A percentile compares a stretch with the other conserved stretches of the same genome.
Conservation (phyloP, 805 yeast species). For the Kluyveromyces starmeri region DNA sequence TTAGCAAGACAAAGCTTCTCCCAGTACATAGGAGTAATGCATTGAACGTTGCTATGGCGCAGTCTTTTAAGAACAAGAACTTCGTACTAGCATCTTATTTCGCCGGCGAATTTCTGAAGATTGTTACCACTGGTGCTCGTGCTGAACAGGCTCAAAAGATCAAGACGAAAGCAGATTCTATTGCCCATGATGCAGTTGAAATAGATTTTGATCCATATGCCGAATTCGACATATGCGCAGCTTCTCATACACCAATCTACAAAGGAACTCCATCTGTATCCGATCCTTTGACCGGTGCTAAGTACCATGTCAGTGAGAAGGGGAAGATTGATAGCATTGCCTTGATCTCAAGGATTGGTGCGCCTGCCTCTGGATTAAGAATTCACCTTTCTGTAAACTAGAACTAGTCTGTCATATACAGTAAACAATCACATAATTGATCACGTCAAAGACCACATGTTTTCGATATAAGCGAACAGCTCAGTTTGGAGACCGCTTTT, state of each 20-base stretch:
- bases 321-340: conserved; percentile 77
- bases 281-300: conserved; percentile 87
- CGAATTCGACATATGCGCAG: conserved; percentile 82
- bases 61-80: conserved; percentile 81
- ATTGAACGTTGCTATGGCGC: conserved; percentile 90
- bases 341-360: conserved; percentile 70
- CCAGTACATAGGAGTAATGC: conserved; percentile 82
- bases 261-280: conserved; percentile 54
- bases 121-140: conserved; percentile 64
- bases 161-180: conserved; percentile 67
- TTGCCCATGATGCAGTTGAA: conserved; percentile 79
- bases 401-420: not conserved
- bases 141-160: conserved; percentile 84
- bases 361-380: conserved; percentile 86
- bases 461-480: not conserved
- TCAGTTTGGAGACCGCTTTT: conserved; percentile 5
- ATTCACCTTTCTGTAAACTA: conserved; percentile 18
- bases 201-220: conserved; percentile 90
- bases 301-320: conserved; percentile 65
- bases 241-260: conserved; percentile 83
- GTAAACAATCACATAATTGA: not conserved
- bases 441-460: conserved; percentile 2
- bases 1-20: conserved; percentile 75
- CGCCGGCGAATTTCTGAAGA: conserved; percentile 72
- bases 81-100: conserved; percentile 82